phyloP scores from a whole-genome alignment of 169 alveolate genomes.

The Eimeria sp. region DNA sequence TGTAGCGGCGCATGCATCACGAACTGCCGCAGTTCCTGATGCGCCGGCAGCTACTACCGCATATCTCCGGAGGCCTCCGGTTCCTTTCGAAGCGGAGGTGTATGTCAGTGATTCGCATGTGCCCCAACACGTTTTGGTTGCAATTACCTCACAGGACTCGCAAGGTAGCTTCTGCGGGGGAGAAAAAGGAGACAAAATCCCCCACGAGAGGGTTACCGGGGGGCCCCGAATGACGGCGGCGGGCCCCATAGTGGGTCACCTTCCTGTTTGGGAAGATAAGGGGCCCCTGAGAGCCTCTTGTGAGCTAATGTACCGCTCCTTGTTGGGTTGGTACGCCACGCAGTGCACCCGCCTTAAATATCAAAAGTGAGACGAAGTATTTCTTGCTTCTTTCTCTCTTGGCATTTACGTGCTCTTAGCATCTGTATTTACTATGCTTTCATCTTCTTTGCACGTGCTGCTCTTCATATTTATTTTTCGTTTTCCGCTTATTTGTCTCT shows the following conservation, averaged over 20 bases:
- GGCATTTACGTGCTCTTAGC: neutral
- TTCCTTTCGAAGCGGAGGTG: neutral
- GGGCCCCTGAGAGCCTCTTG: conserved; percentile 71
- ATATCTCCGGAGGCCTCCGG: neutral
- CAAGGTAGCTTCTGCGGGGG: neutral
- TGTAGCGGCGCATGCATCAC: neutral
- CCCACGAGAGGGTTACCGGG: neutral
- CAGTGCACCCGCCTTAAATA: conserved; percentile 73
- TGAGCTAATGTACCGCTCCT: conserved; percentile 78
- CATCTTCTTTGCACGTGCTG: too few relatives aligned
- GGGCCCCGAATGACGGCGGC: neutral
- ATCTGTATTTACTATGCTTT: too few relatives aligned
- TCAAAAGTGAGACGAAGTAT: conserved; percentile 20
- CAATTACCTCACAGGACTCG: neutral
- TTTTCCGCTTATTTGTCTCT: too few relatives aligned
- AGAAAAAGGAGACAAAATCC: neutral
- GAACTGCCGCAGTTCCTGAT: neutral
- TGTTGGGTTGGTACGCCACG: conserved; percentile 76
- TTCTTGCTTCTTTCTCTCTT: neutral
- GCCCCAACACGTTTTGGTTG: neutral
- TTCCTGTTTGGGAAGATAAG: conserved; percentile 12
- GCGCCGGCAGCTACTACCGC: neutral
- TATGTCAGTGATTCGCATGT: neutral
- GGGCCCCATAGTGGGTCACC: neutral
- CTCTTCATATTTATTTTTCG: too few relatives aligned